Conservation (phyloP, 176 grass and related monocot genomes). For the Dactylis glomerata region DNA sequence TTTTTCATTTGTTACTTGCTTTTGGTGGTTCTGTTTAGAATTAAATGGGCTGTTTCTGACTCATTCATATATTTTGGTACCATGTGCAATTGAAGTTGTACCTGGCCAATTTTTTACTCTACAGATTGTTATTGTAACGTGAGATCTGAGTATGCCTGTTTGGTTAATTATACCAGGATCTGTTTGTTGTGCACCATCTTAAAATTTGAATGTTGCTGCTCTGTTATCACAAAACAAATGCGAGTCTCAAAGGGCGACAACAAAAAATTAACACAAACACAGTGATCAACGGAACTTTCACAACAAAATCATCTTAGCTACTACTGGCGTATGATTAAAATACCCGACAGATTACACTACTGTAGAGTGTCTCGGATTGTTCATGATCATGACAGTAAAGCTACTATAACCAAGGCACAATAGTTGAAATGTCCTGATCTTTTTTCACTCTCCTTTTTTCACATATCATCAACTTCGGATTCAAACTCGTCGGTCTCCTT, state of each 20-base stretch:
- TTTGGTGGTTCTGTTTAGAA: constrained; percentile 13
- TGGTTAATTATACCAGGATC: neutral
- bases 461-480: neutral
- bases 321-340: neutral
- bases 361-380: neutral
- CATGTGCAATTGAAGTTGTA: neutral
- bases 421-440: neutral
- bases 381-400: neutral
- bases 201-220: neutral
- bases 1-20: neutral
- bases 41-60: neutral
- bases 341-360: neutral
- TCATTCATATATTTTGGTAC: constrained; percentile 23
- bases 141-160: neutral
- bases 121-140: neutral
- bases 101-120: neutral
- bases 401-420: neutral
- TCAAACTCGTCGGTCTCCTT: neutral
- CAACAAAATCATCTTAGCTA: neutral
- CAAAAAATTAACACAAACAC: neutral
- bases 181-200: neutral
- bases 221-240: neutral
- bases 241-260: neutral
- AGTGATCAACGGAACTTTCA: neutral
- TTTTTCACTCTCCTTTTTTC: constrained; percentile 9